Evolutionary conservation across 2,329 filamentous ascomycete genomes (phyloP).

Genomic region (Laburnicola sp.): DNA sequence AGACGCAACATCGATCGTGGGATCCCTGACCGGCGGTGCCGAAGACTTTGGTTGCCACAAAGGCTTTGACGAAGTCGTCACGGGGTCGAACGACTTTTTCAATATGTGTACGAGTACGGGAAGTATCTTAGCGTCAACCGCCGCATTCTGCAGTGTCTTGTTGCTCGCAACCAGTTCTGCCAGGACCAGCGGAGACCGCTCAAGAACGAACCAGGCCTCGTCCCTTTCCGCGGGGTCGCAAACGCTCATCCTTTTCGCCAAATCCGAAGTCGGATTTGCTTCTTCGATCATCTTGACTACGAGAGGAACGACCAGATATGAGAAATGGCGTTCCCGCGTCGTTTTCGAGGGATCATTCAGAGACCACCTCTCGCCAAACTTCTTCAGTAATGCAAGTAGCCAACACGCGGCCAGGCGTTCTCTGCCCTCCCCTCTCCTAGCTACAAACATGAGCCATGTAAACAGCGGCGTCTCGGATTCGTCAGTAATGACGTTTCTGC

Average conservation of each 20-base stretch:
- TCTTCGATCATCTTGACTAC: constrained; percentile 54
- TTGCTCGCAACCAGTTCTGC: constrained; percentile 79
- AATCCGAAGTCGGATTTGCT: constrained; percentile 29
- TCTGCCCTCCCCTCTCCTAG: constrained; percentile 46
- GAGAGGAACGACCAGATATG: constrained; percentile 51
- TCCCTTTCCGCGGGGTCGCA: constrained; percentile 53
- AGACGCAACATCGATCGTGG: constrained; percentile 36
- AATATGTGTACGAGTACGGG: constrained; percentile 65
- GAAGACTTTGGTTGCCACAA: constrained; percentile 57
- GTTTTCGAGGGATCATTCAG: constrained; percentile 43
- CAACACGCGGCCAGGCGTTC: constrained; percentile 49
- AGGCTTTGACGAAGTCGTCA: constrained; percentile 52
- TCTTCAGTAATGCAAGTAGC: constrained; percentile 44
- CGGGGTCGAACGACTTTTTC: constrained; percentile 67
- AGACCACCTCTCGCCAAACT: constrained; percentile 42
- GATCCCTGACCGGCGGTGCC: constrained; percentile 28
- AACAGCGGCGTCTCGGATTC: constrained; percentile 53
- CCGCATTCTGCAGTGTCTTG: constrained; percentile 77
- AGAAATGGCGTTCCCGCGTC: constrained; percentile 48
- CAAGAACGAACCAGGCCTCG: constrained; percentile 35
- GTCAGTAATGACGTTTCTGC: constrained; percentile 40
- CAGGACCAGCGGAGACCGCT: constrained; percentile 71
- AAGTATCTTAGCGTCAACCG: constrained; percentile 70
- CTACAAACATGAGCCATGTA: constrained; percentile 53
- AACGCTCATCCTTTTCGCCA: constrained; percentile 25